A percentile compares a stretch with the other conserved stretches of the same genome.
Evolutionary conservation across 1,284 basidiomycete species (phyloP).

Genomic region (Boletus mariae): DNA sequence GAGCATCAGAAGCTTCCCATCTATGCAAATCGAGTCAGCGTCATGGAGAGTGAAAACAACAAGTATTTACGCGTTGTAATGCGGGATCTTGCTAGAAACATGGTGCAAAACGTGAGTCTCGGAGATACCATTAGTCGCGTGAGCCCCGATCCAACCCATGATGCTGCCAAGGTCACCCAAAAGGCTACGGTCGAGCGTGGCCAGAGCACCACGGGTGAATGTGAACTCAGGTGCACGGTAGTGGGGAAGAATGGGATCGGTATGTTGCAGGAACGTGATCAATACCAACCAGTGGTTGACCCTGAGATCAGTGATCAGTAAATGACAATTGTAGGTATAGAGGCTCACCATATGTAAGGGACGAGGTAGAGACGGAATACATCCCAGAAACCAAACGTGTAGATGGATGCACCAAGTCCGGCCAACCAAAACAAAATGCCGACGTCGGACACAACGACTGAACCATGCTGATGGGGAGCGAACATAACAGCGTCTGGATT

Average conservation of each 20-base stretch:
- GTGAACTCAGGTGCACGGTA: conserved; percentile 91
- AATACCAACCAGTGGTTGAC: conserved; percentile 88
- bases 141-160: conserved; percentile 77
- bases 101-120: conserved; percentile 94
- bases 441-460: conserved; percentile 83
- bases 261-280: conserved; percentile 97
- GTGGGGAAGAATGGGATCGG: conserved; percentile 92
- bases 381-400: conserved; percentile 67
- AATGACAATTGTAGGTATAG: not conserved
- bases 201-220: conserved; percentile 92
- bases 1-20: conserved; percentile 90
- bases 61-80: conserved; percentile 69
- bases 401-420: conserved; percentile 57
- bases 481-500: conserved; percentile 81
- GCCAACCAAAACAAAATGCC: conserved; percentile 76
- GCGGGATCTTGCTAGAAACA: conserved; percentile 89
- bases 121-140: conserved; percentile 82
- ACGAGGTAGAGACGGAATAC: conserved; percentile 83
- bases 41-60: not conserved
- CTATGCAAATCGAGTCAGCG: conserved; percentile 29
- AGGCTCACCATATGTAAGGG: conserved; percentile 81
- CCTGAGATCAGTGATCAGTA: conserved; percentile 32
- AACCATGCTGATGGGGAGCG: conserved; percentile 73
- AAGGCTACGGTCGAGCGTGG: conserved; percentile 88
- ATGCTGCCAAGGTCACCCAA: conserved; percentile 74